Evolutionary conservation across 2,329 filamentous ascomycete species (phyloP).

Genomic region (Fusarium graminum): DNA sequence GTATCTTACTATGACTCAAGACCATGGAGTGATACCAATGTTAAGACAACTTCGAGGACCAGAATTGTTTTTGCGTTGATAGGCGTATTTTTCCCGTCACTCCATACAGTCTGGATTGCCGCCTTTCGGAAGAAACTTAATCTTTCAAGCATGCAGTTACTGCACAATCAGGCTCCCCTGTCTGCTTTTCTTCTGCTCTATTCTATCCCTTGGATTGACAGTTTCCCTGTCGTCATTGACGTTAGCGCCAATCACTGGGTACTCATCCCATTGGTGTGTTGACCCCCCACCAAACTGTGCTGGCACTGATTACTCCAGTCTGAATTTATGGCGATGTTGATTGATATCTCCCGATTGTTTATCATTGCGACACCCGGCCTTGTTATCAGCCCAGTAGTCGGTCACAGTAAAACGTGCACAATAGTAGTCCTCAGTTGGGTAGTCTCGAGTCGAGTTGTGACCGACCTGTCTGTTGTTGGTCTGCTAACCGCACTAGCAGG

Average conservation of each 20-base stretch:
- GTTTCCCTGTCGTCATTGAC: slow-evolving; percentile 55
- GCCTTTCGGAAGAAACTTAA: slow-evolving; percentile 74
- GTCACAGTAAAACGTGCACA: slow-evolving; percentile 74
- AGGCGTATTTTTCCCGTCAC: slow-evolving; percentile 73
- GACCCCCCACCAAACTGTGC: neutral
- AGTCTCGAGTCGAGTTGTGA: slow-evolving; percentile 56
- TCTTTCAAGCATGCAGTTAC: slow-evolving; percentile 76
- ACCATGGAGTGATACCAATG: slow-evolving; percentile 16
- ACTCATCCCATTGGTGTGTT: slow-evolving; percentile 69
- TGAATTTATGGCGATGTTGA: slow-evolving; percentile 71
- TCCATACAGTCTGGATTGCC: slow-evolving; percentile 78
- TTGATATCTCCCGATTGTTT: slow-evolving; percentile 75
- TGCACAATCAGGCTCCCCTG: slow-evolving; percentile 76
- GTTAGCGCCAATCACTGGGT: slow-evolving; percentile 58
- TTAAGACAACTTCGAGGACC: slow-evolving; percentile 67
- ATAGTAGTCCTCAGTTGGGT: slow-evolving; percentile 72
- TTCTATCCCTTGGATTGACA: slow-evolving; percentile 73
- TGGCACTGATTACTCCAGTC: slow-evolving; percentile 59
- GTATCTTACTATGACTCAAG: slow-evolving; percentile 69
- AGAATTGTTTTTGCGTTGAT: slow-evolving; percentile 74
- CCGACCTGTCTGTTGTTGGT: neutral
- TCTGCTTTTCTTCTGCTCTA: slow-evolving; percentile 73
- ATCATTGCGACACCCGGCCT: slow-evolving; percentile 72
- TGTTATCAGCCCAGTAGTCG: slow-evolving; percentile 74
- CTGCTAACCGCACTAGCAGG: neutral